A percentile compares a stretch with the other conserved stretches of the same genome.
Conservation (phyloP, 495 filamentous ascomycete genomes). For the Trichocladium antarcticum region DNA sequence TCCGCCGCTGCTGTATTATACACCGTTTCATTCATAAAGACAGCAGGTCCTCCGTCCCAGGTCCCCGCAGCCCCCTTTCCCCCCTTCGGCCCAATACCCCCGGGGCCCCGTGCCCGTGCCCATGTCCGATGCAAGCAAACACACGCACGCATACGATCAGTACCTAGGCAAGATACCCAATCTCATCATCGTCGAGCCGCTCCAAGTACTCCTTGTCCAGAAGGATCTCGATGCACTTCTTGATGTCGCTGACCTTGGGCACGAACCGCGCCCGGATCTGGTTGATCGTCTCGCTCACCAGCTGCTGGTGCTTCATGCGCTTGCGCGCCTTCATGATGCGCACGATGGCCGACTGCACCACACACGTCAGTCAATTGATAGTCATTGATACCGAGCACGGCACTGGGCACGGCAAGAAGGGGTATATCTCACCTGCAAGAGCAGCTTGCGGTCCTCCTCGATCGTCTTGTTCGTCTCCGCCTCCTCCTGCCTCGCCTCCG, state of each 20-base stretch:
- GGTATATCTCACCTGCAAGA: constrained; percentile 72
- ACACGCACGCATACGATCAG: too few species aligned
- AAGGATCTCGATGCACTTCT: constrained; percentile 97
- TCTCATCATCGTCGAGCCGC: constrained; percentile 82
- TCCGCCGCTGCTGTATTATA: too few species aligned
- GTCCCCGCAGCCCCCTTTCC: too few species aligned
- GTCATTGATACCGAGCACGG: too few species aligned
- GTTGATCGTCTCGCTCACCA: constrained; percentile 87
- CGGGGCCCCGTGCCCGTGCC: too few species aligned
- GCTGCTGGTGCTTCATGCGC: constrained; percentile 90
- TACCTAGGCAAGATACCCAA: constrained; percentile 73
- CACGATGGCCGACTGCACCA: constrained; percentile 83
- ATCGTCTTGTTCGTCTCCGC: constrained; percentile 99
- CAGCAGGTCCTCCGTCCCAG: too few species aligned
- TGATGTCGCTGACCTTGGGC: constrained; percentile 89
- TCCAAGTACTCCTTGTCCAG: constrained; percentile 99
- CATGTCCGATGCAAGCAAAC: too few species aligned
- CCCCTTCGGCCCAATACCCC: too few species aligned
- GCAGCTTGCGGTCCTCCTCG: constrained; percentile 90
- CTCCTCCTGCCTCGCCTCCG: constrained; percentile 86
- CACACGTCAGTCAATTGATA: not conserved
- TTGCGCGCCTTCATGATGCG: constrained; percentile 99
- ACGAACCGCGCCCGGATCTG: constrained; percentile 93
- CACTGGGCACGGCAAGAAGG: not conserved
- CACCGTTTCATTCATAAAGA: too few species aligned